Evolutionary conservation across 2,329 filamentous ascomycete species (phyloP).

Genomic region (Westerdykella aurantiaca): DNA sequence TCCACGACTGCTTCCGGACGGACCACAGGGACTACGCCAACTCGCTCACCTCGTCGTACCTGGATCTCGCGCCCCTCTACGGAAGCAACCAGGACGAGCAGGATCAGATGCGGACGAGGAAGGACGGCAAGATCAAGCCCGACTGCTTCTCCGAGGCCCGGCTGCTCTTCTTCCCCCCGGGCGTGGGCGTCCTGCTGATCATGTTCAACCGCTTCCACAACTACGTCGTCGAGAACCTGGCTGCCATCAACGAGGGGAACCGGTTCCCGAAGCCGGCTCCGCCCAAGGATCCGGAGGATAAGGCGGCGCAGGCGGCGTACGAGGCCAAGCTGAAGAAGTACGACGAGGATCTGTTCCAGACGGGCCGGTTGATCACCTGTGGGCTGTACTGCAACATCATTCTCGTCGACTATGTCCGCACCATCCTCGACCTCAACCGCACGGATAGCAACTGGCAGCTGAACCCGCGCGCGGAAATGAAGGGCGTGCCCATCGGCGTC

Average conservation of each 20-base stretch:
- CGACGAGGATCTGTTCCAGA: slow-evolving; percentile 48
- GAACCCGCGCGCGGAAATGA: slow-evolving; percentile 66
- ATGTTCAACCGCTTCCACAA: slow-evolving; percentile 78
- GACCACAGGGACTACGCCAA: slow-evolving; percentile 57
- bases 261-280: slow-evolving; percentile 63
- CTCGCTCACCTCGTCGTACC: slow-evolving; percentile 66
- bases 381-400: slow-evolving; percentile 52
- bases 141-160: slow-evolving; percentile 65
- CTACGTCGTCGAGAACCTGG: slow-evolving; percentile 70
- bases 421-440: slow-evolving; percentile 56
- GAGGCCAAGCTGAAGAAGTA: slow-evolving; percentile 34
- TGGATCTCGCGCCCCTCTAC: slow-evolving; percentile 68
- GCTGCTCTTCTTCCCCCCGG: slow-evolving; percentile 60
- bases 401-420: slow-evolving; percentile 50
- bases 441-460: slow-evolving; percentile 74
- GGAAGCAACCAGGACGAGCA: slow-evolving; percentile 64
- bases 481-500: slow-evolving; percentile 60
- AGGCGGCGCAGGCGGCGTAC: slow-evolving; percentile 32
- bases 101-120: slow-evolving; percentile 58
- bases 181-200: slow-evolving; percentile 61
- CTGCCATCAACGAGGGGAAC: slow-evolving; percentile 76
- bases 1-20: slow-evolving; percentile 60
- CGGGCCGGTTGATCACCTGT: slow-evolving; percentile 47
- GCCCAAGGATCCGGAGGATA: slow-evolving; percentile 38
- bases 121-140: slow-evolving; percentile 63